Evolutionary conservation across 331 rosid species (phyloP), one percentile per base, ranked within the genome.

Genomic region (Phaseolus coccineus): DNA sequence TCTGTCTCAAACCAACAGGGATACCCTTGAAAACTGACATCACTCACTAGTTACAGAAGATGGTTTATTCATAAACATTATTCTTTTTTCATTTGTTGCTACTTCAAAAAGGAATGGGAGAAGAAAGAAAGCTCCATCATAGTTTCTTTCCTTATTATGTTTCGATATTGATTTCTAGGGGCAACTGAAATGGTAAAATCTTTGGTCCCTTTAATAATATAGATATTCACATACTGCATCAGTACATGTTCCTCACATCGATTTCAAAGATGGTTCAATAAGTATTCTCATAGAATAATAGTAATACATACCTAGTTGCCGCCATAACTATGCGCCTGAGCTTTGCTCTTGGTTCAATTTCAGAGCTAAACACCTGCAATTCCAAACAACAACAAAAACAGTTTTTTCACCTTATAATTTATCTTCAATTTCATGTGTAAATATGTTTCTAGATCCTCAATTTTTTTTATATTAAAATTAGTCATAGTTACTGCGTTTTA

Each of bases 301-400:
- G 8, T 22, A 75, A 59, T 53, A 40, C 65, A 65, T 78, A 91
- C 98, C 99, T 96, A 42, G 99, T 96, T 71, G 99, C 99, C 2
- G 88, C 94, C 97, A 96, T 90, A 57, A 96, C 92, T 77, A 96
- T 84, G 86, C 85, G 85, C 84, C 82, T 90, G 81, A 96, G 89
- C 88, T 87, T 96, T 86, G 69, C 90, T 80, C 80, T 91, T 12
- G 99, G 97, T 69, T 91, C 98, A 55, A 63, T 59, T 63, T 96
- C 99, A 52, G 90, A 85, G 80, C 90, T 89, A 83, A 96, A 79
- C 44, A 93, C 85, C 99, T 93, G 90, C 48, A 87, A 88, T 50
- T 76, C 44, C 80, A 72, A 14, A 8, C 55, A 42, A 55, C 42
- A 55, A 33, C 7, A 35, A 30, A 39, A 72, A 19, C 16, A 37